Evolutionary conservation across 2,329 filamentous ascomycete genomes (phyloP).

Genomic region (Aspergillus sp.): DNA sequence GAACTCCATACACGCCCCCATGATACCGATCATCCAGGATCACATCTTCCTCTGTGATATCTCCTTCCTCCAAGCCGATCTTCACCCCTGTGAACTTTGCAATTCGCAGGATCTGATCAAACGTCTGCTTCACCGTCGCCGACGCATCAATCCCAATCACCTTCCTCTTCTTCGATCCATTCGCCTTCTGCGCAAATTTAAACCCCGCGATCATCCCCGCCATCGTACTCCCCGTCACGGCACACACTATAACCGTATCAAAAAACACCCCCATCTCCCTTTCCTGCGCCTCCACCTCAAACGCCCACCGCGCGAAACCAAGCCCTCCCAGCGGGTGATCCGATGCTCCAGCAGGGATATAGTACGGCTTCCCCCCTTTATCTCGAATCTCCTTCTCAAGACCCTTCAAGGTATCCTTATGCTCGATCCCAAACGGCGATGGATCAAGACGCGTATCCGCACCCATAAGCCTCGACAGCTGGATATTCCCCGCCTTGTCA

Average conservation of each 20-base stretch:
- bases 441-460: constrained; percentile 63
- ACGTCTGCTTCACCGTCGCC: constrained; percentile 60
- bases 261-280: constrained; percentile 62
- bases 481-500: constrained; percentile 68
- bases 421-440: constrained; percentile 65
- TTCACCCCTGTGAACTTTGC: constrained; percentile 62
- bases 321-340: constrained; percentile 70
- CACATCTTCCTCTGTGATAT: constrained; percentile 53
- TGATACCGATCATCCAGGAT: constrained; percentile 8
- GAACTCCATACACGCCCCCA: constrained; percentile 8
- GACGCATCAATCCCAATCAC: constrained; percentile 68
- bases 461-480: constrained; percentile 67
- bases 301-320: constrained; percentile 70
- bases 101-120: constrained; percentile 65
- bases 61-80: constrained; percentile 60
- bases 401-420: constrained; percentile 60
- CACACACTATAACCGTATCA: constrained; percentile 67
- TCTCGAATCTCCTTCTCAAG: constrained; percentile 55
- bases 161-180: constrained; percentile 40
- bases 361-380: constrained; percentile 63
- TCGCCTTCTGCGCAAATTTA: constrained; percentile 56
- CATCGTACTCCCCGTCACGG: constrained; percentile 69
- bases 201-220: constrained; percentile 73
- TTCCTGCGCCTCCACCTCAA: constrained; percentile 67
- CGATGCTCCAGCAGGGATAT: constrained; percentile 69